Conservation (phyloP, 768 basidiomycete genomes). For the Omphalotus guepiniiformis region DNA sequence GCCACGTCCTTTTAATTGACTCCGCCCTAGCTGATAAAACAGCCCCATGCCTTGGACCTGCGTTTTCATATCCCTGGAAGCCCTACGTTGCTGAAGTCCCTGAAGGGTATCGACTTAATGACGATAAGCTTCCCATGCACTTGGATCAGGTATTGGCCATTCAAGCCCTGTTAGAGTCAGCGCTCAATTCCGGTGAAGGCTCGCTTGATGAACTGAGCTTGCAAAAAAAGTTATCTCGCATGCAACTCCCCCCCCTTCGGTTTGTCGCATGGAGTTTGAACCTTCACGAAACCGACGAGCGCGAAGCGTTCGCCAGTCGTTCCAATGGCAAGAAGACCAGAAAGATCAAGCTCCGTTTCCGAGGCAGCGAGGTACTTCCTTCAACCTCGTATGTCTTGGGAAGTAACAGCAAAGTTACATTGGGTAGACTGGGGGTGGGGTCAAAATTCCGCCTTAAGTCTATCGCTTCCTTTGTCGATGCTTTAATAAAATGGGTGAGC, state of each 20-base stretch:
- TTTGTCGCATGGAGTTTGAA: neutral
- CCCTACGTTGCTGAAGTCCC: neutral
- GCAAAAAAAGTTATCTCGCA: neutral
- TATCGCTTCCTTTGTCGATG: neutral
- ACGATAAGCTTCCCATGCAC: neutral
- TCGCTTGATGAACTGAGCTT: neutral
- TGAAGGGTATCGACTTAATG: neutral
- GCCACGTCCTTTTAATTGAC: neutral
- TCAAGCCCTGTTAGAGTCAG: neutral
- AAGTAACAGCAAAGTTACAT: neutral
- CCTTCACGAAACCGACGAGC: neutral
- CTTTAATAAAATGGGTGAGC: slow-evolving; percentile 3
- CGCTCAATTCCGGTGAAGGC: neutral
- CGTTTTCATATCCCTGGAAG: neutral
- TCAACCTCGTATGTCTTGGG: neutral
- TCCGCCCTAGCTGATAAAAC: neutral
- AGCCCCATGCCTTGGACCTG: neutral
- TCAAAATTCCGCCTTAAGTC: neutral
- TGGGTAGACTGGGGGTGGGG: neutral
- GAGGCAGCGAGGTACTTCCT: neutral
- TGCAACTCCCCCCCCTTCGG: neutral
- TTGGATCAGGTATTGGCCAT: neutral
- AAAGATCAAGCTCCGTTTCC: neutral
- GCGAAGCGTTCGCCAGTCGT: neutral
- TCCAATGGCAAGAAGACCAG: neutral